Evolutionary conservation across 306 rosid genomes (phyloP), one percentile per base, ranked within the genome.

Genomic region (Citrullus colocynthis): DNA sequence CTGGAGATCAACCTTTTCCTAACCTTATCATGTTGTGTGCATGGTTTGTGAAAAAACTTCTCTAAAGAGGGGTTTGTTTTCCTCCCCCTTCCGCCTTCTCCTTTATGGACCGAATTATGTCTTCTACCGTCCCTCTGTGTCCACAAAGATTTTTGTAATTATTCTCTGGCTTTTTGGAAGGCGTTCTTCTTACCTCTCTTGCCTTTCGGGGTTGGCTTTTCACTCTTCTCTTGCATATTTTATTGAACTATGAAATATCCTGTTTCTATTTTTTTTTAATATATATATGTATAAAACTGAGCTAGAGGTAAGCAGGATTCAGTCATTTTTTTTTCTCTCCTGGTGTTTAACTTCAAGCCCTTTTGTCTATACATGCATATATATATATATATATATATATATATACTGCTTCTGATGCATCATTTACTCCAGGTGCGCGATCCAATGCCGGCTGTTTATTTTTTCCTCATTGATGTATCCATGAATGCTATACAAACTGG

Each of bases 401-500:
- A 13, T 14, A 13, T 21, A 55, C 58, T 81, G n/a, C 82, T 52
- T 45, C 8, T 79, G 81, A 67, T 78, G 63, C 79, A 67, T 37
- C 61, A 21, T 80, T 85, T 10, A 24, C 74, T 74, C 24, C 80
- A 95, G 97, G 99, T 95, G 79, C 96, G 99, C 44, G 97, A 95
- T 82, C 99, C 99, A 78, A 95, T 95, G 97, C 97, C 99, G 6
- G 97, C 99, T 56, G 96, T 88, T 66, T 95, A 88, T 84, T 95
- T 95, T 84, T 95, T 92, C 83, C 97, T 95, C 82, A 83, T 95
- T 37, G 99, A 95, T 88, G 99, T 92, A 61, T 92, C 99, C 73
- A 89, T 90, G 97, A 95, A 95, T 82, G 96, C 99, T 58, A 82
- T 95, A 75, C 97, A 95, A 88, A 95, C 96, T 84, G 99, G 99